These are phyloP conservation scores for Schizochytrium sp. DNA, from an alignment of 108 stramenopile species.

Conservation along the genomic window DNA sequence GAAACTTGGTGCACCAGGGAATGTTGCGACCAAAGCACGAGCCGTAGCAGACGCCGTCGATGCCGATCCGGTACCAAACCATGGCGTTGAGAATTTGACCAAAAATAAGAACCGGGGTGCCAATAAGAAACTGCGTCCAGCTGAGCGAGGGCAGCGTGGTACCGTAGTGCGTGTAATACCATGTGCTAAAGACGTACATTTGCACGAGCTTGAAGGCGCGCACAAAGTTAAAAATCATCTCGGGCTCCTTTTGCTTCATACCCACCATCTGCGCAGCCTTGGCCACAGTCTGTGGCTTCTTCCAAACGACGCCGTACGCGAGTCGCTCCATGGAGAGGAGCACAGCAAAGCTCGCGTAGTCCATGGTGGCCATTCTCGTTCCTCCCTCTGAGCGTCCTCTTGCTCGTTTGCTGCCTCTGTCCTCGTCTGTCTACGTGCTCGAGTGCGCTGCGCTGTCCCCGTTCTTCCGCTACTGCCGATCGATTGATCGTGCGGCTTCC, in stretches of 20 bases:
- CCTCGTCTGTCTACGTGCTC: too few relatives aligned
- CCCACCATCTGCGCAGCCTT: slow-evolving; percentile 1
- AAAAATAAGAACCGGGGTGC: background rate
- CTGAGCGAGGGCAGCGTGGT: background rate
- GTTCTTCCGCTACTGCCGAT: too few relatives aligned
- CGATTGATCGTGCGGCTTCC: too few relatives aligned
- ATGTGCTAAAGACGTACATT: slow-evolving; percentile 15
- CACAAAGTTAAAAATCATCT: slow-evolving; percentile 10
- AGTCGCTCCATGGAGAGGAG: slow-evolving; percentile 11
- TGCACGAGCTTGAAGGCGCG: slow-evolving; percentile 12
- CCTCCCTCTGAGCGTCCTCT: too few relatives aligned
- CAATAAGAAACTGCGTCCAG: background rate
- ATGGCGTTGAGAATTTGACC: slow-evolving; percentile 1
- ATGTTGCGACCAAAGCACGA: background rate
- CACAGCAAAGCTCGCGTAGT: slow-evolving; percentile 9
- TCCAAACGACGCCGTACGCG: background rate
- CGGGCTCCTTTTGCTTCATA: slow-evolving; percentile 14
- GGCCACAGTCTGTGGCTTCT: slow-evolving; percentile 8
- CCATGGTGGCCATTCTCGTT: background rate
- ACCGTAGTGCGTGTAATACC: slow-evolving; percentile 3
- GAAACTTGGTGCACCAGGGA: slow-evolving; percentile 16
- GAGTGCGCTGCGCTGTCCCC: too few relatives aligned
- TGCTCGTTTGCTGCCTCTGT: too few relatives aligned
- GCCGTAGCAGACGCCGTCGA: slow-evolving; percentile 17
- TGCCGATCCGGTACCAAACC: slow-evolving; percentile 19